Evolutionary conservation across 345 rosid species (phyloP), one percentile per base, ranked within the genome.

Genomic region (Citropsis articulata): DNA sequence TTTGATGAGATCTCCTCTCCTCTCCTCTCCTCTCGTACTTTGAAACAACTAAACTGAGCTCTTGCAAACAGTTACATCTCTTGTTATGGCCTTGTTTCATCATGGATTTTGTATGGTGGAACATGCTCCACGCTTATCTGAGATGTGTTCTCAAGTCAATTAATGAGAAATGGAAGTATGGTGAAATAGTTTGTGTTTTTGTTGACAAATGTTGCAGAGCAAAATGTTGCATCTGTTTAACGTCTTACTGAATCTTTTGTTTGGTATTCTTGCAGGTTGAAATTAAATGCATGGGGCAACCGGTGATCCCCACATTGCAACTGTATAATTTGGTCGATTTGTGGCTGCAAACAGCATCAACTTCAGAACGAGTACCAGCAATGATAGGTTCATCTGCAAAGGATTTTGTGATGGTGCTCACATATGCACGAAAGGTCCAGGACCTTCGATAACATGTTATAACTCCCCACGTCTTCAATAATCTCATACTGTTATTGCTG

Each of bases 321-420:
- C 77, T 94, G 72, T 82, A 83, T 71, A 85, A 83, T 80, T 71
- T 96, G 73, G 88, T 92, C 13, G 94, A 96, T 74, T 75, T 82
- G 80, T 96, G 99, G 97, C 74, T 90, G 69, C 88, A 83, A 77
- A 87, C 81, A 48, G 80, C 87, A 10, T 76, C 95, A 19, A 84
- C 86, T 24, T 72, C 91, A 13, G 89, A 88, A 45, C 86, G 79
- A 30, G 84, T 91, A 50, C 42, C 84, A 10, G 90, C 92, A 56
- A 77, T 81, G 0, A 69, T 89, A 22, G 99, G 99, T 72, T 89
- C 95, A 2, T 90, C 97, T 1, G 97, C 97, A 1, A 88, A 91
- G 85, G 98, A 90, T 72, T 94, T 87, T 65, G 86, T 90, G 33
- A 92, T 94, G 97, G 94, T 91, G 69, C 88, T 95, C 76, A 86